Percentiles rank a stretch among this genome's conserved stretches.
Evolutionary conservation across 148 eudicot species (phyloP).

Genomic region (Selenicereus undatus): DNA sequence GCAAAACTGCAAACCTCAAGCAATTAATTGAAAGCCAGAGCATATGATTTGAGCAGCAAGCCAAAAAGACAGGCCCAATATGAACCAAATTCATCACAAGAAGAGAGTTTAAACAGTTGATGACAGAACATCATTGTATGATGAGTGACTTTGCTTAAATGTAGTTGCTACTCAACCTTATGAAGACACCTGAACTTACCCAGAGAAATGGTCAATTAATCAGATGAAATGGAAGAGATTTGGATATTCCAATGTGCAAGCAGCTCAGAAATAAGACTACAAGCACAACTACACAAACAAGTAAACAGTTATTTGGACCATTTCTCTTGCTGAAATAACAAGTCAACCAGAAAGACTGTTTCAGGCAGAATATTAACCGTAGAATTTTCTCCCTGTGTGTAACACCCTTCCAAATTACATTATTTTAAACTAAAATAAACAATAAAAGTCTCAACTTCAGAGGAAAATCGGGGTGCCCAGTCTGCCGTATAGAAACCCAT

Average conservation of each 20-base stretch:
- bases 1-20: background rate
- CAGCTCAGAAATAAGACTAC: background rate
- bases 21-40: background rate
- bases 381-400: background rate
- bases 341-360: slow-evolving; percentile 4
- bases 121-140: background rate
- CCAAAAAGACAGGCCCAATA: background rate
- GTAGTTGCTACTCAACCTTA: background rate
- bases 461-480: too few species aligned
- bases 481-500: too few species aligned
- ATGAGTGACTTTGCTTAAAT: background rate
- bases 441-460: too few species aligned
- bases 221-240: background rate
- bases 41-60: background rate
- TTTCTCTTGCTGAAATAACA: background rate
- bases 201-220: background rate
- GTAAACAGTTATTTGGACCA: background rate
- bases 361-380: background rate
- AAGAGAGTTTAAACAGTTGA: background rate
- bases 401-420: background rate
- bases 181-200: background rate
- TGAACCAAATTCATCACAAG: background rate
- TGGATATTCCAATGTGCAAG: background rate
- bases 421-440: background rate
- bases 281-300: background rate